These are phyloP conservation scores for Fusarium aywerte DNA, from an alignment of 2,329 filamentous ascomycete genomes.

Conservation along the genomic window DNA sequence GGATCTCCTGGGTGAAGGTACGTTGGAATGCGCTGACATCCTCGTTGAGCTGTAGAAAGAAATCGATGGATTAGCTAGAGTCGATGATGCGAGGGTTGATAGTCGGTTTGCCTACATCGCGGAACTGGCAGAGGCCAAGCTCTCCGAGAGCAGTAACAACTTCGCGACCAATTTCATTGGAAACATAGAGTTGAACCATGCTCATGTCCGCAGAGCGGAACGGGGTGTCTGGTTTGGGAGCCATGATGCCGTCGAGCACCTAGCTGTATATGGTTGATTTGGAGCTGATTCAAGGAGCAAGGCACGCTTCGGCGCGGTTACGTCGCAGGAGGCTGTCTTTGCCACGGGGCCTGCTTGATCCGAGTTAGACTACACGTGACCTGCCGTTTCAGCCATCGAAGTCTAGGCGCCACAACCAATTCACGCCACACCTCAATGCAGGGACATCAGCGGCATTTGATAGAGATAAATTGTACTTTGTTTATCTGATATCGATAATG, in stretches of 20 bases:
- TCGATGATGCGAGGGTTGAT: slow-evolving; percentile 26
- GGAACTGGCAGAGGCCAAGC: slow-evolving; percentile 94
- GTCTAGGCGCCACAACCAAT: slow-evolving; percentile 4
- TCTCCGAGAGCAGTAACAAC: slow-evolving; percentile 96
- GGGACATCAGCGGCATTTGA: neutral
- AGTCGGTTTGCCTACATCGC: slow-evolving; percentile 76
- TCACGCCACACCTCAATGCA: slow-evolving; percentile 2
- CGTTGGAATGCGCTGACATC: slow-evolving; percentile 94
- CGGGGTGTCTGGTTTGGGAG: slow-evolving; percentile 84
- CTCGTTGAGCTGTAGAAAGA: slow-evolving; percentile 78
- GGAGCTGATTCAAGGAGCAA: slow-evolving; percentile 48
- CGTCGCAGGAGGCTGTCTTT: slow-evolving; percentile 39
- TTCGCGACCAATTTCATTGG: slow-evolving; percentile 98
- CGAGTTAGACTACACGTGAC: slow-evolving; percentile 44
- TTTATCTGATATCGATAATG: slow-evolving; percentile 25
- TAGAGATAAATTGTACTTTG: neutral
- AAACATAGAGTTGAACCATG: slow-evolving; percentile 99
- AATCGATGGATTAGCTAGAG: slow-evolving; percentile 30
- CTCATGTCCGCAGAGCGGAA: slow-evolving; percentile 99
- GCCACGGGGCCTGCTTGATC: slow-evolving; percentile 45
- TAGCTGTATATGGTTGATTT: slow-evolving; percentile 47
- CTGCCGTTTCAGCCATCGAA: neutral
- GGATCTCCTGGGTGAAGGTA: slow-evolving; percentile 97
- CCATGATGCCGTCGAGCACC: slow-evolving; percentile 61
- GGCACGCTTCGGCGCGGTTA: slow-evolving; percentile 44